These are phyloP conservation scores for Cytospora schulzeri DNA, from an alignment of 2,329 filamentous ascomycete species.

Conservation along the genomic window DNA sequence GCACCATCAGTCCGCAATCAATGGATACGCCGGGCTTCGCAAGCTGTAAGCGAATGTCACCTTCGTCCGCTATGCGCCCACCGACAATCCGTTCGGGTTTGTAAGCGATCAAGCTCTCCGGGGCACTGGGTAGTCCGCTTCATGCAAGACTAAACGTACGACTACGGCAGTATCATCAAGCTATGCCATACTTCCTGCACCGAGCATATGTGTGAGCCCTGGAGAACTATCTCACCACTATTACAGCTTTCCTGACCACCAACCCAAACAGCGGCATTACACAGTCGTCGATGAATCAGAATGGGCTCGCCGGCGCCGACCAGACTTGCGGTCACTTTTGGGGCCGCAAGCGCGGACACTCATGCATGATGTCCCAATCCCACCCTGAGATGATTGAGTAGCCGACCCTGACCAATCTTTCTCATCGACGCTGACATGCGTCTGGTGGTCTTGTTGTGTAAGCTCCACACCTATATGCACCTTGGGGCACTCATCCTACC, in stretches of 20 bases:
- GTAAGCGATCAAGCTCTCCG: no score
- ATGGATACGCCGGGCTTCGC: no score
- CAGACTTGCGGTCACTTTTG: conserved; percentile 59
- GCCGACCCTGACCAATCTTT: conserved; percentile 72
- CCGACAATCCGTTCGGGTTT: no score
- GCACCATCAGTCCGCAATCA: no score
- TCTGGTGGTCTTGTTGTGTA: conserved; percentile 71
- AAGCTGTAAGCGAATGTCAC: no score
- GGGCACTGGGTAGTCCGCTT: no score
- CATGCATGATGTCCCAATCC: conserved; percentile 57
- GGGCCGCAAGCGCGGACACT: conserved; percentile 55
- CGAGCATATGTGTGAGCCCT: conserved; percentile 61
- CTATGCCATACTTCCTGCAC: conserved; percentile 68
- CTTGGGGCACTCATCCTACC: conserved; percentile 29
- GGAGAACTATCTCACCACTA: conserved; percentile 53
- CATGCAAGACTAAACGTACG: conserved; percentile 37
- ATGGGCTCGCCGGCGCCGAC: conserved; percentile 55
- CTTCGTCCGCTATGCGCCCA: no score
- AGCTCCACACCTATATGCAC: no score
- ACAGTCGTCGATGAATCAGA: conserved; percentile 64
- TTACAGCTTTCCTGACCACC: conserved; percentile 63
- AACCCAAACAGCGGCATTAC: conserved; percentile 65
- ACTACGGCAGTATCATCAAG: conserved; percentile 52
- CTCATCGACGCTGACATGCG: conserved; percentile 63
- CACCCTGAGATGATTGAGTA: conserved; percentile 51